A percentile compares a stretch with the other conserved stretches of the same genome.
These are phyloP conservation scores for Pseudogymnoascus pannorum DNA, from an alignment of 2,329 filamentous ascomycete species.

Conservation along the genomic window DNA sequence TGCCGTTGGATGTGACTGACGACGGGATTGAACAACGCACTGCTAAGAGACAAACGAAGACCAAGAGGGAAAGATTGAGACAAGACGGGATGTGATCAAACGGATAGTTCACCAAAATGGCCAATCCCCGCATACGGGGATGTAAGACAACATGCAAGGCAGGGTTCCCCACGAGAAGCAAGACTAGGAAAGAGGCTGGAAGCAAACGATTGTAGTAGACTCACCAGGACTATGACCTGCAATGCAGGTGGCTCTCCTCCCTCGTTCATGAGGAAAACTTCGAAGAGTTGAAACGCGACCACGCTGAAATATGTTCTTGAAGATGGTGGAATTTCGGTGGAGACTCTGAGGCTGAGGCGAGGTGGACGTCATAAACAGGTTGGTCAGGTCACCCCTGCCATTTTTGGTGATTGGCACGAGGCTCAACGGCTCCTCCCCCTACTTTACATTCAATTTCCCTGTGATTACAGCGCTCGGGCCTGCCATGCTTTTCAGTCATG, in stretches of 20 bases:
- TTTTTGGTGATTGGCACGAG: no score
- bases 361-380: no score
- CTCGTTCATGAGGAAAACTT: not conserved
- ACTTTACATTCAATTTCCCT: no score
- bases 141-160: not conserved
- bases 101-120: not conserved
- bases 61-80: not conserved
- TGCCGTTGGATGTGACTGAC: not conserved
- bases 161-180: not conserved
- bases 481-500: no score
- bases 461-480: no score
- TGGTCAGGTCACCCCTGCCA: no score
- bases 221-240: slow-evolving; percentile 69
- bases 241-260: slow-evolving; percentile 41
- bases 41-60: not conserved
- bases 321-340: no score
- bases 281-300: no score
- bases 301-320: no score
- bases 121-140: not conserved
- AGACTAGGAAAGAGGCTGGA: not conserved
- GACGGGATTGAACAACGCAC: not conserved
- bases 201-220: slow-evolving; percentile 28
- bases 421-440: no score
- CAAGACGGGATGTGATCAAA: not conserved
- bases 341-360: no score